Conservation (phyloP, 208 protist species). For the Leptomonas pyrrhocoris region DNA sequence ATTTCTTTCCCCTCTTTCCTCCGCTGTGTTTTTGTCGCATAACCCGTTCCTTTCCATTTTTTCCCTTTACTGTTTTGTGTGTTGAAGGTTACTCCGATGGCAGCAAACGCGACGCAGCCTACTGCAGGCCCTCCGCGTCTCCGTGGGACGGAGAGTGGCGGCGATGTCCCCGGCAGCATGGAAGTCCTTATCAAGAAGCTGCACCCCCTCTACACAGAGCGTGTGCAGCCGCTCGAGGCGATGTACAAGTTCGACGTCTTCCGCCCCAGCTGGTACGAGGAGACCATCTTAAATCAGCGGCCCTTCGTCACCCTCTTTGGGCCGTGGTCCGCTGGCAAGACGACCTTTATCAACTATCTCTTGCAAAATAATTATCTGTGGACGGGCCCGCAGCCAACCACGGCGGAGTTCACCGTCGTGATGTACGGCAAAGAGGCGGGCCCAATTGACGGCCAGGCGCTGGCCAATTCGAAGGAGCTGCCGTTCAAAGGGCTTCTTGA, state of each 20-base stretch:
- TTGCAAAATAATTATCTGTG: slow-evolving; percentile 75
- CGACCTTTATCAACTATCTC: slow-evolving; percentile 84
- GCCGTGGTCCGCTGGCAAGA: slow-evolving; percentile 81
- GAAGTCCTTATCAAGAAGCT: slow-evolving; percentile 50
- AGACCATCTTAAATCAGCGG: slow-evolving; percentile 61
- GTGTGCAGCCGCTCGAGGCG: slow-evolving; percentile 68
- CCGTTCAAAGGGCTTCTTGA: slow-evolving; percentile 87
- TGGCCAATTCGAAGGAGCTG: slow-evolving; percentile 80
- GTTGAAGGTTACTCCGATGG: neutral
- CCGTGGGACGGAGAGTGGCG: slow-evolving; percentile 27
- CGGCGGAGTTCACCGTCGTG: slow-evolving; percentile 77
- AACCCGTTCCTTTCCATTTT: neutral
- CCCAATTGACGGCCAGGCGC: slow-evolving; percentile 82
- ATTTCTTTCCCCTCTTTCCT: neutral
- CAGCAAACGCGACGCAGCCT: too few relatives aligned
- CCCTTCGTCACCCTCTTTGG: slow-evolving; percentile 80
- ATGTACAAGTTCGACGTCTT: slow-evolving; percentile 75
- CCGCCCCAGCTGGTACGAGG: slow-evolving; percentile 63
- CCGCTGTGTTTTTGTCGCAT: neutral
- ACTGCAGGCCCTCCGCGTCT: neutral
- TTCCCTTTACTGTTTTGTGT: neutral
- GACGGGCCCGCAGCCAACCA: slow-evolving; percentile 82
- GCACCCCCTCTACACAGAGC: slow-evolving; percentile 55
- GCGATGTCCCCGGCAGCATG: slow-evolving; percentile 43
- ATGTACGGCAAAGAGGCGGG: slow-evolving; percentile 67